These are phyloP conservation scores for Beauveria varroae DNA, from an alignment of 2,329 filamentous ascomycete species.

Conservation along the genomic window DNA sequence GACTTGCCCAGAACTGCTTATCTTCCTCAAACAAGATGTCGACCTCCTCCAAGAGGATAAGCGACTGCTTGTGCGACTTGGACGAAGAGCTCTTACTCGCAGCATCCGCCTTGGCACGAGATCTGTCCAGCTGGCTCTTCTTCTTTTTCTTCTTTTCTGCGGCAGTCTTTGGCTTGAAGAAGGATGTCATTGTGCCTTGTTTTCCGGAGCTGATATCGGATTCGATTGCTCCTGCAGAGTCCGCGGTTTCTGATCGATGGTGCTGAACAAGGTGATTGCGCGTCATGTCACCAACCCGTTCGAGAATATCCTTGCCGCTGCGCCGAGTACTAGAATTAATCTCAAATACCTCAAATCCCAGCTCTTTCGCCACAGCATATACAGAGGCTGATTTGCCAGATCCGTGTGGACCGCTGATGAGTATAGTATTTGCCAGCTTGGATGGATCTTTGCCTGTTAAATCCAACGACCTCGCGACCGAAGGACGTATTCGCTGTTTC, in stretches of 20 bases:
- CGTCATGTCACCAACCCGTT: slow-evolving; percentile 94
- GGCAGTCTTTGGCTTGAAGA: slow-evolving; percentile 57
- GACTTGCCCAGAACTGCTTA: slow-evolving; percentile 85
- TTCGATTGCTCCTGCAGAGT: slow-evolving; percentile 24
- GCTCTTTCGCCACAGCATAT: slow-evolving; percentile 84
- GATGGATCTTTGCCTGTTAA: slow-evolving; percentile 27
- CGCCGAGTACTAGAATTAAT: slow-evolving; percentile 79
- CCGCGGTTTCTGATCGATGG: slow-evolving; percentile 29
- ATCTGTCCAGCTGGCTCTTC: slow-evolving; percentile 15
- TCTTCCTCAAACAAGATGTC: slow-evolving; percentile 94
- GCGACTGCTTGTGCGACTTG: slow-evolving; percentile 75
- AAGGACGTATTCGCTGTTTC: slow-evolving; percentile 32
- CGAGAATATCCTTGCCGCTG: slow-evolving; percentile 82
- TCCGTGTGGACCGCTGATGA: slow-evolving; percentile 82
- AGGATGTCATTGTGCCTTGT: slow-evolving; percentile 72
- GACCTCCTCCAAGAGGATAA: slow-evolving; percentile 90
- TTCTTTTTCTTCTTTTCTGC: slow-evolving; percentile 18
- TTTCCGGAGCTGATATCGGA: slow-evolving; percentile 58
- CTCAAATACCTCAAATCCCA: slow-evolving; percentile 91
- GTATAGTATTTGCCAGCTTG: slow-evolving; percentile 64
- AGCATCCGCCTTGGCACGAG: slow-evolving; percentile 18
- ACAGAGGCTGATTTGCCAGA: slow-evolving; percentile 91
- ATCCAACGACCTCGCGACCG: slow-evolving; percentile 43
- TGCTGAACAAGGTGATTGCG: slow-evolving; percentile 78
- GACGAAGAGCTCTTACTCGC: slow-evolving; percentile 23